phyloP scores from a whole-genome alignment of 2,329 filamentous ascomycete species.

The Ophiocordyceps australis region DNA sequence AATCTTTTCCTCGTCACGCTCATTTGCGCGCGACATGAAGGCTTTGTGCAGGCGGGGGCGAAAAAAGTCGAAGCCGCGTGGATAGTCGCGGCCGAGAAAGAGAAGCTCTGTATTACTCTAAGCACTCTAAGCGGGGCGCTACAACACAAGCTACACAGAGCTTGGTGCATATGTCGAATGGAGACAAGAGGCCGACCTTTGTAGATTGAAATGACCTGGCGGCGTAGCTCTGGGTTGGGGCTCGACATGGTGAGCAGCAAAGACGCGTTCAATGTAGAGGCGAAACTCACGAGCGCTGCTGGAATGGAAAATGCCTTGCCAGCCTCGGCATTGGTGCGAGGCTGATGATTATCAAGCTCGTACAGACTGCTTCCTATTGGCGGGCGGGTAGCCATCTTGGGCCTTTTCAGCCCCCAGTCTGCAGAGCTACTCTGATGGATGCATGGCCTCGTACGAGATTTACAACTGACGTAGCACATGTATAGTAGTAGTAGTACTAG shows the following conservation, averaged over 20 bases:
- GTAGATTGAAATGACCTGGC: conserved; percentile 71
- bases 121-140: not conserved
- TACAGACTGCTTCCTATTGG: too few species aligned
- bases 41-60: conserved; percentile 65
- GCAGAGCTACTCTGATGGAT: too few species aligned
- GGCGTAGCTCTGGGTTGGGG: conserved; percentile 41
- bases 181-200: conserved; percentile 44
- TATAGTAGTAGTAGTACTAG: too few species aligned
- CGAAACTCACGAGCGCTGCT: too few species aligned
- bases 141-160: not conserved
- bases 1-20: conserved; percentile 61
- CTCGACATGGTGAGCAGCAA: conserved; percentile 10
- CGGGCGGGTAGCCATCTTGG: too few species aligned
- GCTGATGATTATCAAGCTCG: too few species aligned
- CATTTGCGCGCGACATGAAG: conserved; percentile 55
- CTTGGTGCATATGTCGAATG: not conserved
- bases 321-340: too few species aligned
- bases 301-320: too few species aligned
- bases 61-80: conserved; percentile 67
- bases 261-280: too few species aligned
- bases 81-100: conserved; percentile 71
- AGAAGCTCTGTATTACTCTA: conserved; percentile 47
- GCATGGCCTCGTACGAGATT: too few species aligned
- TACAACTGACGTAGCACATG: too few species aligned
- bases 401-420: too few species aligned